A percentile compares a stretch with the other conserved stretches of the same genome.
Evolutionary conservation across 1,284 basidiomycete species (phyloP).

Genomic region (Irpex sp.): DNA sequence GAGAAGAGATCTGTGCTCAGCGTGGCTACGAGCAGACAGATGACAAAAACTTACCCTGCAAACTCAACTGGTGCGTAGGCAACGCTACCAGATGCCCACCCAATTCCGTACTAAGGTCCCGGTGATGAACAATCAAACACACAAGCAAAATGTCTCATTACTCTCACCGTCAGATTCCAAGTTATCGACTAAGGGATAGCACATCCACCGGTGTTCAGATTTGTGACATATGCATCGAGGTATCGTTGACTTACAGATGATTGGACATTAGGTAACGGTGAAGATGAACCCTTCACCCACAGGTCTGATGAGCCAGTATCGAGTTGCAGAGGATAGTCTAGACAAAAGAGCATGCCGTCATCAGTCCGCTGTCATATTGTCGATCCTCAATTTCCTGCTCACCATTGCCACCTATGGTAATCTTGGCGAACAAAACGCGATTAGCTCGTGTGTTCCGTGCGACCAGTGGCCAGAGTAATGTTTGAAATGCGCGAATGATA

Average conservation of each 20-base stretch:
- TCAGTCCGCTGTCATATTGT: background rate
- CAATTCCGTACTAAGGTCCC: constrained; percentile 61
- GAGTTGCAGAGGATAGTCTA: constrained; percentile 65
- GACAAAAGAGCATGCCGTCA: constrained; percentile 1
- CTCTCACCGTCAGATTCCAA: constrained; percentile 56
- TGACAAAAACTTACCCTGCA: constrained; percentile 44
- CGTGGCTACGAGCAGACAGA: no score
- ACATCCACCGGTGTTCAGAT: background rate
- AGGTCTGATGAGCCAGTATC: constrained; percentile 81
- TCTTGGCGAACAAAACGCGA: constrained; percentile 30
- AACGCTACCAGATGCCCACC: constrained; percentile 64
- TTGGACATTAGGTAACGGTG: constrained; percentile 46
- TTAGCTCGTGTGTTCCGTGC: background rate
- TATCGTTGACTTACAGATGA: constrained; percentile 41
- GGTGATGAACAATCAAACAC: background rate
- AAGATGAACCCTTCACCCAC: constrained; percentile 55
- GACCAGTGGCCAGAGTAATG: background rate
- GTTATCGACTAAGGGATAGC: constrained; percentile 30
- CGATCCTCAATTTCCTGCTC: constrained; percentile 19
- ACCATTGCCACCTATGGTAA: constrained; percentile 60
- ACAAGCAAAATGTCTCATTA: background rate
- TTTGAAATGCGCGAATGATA: background rate
- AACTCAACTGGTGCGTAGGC: constrained; percentile 58
- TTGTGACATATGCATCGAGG: background rate
- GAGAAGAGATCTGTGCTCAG: background rate